phyloP scores from a whole-genome alignment of 192 early-diverging fungal species.

The Haplosporangium gracile region DNA sequence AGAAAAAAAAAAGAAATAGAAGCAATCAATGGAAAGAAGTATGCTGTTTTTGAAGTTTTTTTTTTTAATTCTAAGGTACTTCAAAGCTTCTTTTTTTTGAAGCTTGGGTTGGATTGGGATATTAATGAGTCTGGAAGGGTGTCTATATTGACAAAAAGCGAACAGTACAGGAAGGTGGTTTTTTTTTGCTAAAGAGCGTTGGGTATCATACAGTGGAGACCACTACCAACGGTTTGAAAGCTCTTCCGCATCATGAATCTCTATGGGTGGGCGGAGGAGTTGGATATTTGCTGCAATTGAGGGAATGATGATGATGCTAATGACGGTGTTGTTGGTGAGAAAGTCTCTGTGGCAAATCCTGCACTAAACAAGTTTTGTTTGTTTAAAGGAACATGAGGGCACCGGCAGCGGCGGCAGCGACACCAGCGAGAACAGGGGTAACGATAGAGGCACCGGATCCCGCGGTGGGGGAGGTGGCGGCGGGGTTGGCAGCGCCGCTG shows the following conservation, averaged over 20 bases:
- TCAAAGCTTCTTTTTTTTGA: neutral
- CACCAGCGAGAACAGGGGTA: conserved; percentile 25
- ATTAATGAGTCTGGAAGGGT: neutral
- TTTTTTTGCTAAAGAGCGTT: neutral
- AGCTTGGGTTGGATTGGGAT: neutral
- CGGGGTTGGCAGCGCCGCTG: neutral
- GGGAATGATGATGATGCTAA: neutral
- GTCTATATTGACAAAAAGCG: neutral
- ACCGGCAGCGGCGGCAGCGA: conserved; percentile 21
- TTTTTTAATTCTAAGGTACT: neutral
- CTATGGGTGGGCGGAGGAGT: neutral
- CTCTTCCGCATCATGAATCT: conserved; percentile 6
- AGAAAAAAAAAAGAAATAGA: too few relatives aligned
- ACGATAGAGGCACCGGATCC: conserved; percentile 2
- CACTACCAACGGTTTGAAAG: conserved; percentile 8
- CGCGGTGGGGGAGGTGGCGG: neutral
- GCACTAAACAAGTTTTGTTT: neutral
- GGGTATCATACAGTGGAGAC: neutral
- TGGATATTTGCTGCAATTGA: too few relatives aligned
- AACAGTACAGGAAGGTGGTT: neutral
- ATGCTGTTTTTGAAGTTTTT: neutral
- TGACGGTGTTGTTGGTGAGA: neutral
- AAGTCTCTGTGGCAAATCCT: neutral
- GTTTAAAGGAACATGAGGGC: conserved; percentile 32
- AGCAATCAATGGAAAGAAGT: neutral